phyloP scores from a whole-genome alignment of 306 rosid species.

The Nissolia schottii region DNA sequence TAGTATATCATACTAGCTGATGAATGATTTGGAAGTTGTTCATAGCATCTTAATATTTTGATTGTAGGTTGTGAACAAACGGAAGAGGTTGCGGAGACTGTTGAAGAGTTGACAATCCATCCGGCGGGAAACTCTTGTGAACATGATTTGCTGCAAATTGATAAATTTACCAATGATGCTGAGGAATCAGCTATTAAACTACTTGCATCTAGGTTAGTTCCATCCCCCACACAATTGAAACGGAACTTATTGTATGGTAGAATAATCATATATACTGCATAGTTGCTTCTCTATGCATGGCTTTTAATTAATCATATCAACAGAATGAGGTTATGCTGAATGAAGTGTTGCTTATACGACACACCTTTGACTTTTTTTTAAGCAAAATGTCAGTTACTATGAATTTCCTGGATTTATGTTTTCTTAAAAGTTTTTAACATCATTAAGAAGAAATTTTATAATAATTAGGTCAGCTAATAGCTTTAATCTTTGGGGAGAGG shows the following conservation, averaged over 20 bases:
- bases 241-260: not conserved
- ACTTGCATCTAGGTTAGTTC: conserved; percentile 68
- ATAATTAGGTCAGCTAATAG: not conserved
- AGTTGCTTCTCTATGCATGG: not conserved
- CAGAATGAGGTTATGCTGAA: not conserved
- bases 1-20: not conserved
- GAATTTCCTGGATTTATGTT: not conserved
- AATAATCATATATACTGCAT: not conserved
- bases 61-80: conserved; percentile 34
- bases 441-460: not conserved
- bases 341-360: conserved; percentile 3
- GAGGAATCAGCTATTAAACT: conserved; percentile 59
- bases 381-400: not conserved
- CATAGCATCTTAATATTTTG: conserved; percentile 11
- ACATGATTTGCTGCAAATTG: conserved; percentile 27
- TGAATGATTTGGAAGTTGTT: conserved; percentile 24
- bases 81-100: conserved; percentile 41
- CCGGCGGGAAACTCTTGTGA: conserved; percentile 28
- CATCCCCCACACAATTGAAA: not conserved
- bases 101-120: conserved; percentile 38
- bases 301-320: not conserved
- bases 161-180: conserved; percentile 40
- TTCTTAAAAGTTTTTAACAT: not conserved
- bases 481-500: not conserved
- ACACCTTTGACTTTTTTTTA: not conserved